Conservation (phyloP, 306 rosid species). For the peach (Prunus persica) region DNA sequence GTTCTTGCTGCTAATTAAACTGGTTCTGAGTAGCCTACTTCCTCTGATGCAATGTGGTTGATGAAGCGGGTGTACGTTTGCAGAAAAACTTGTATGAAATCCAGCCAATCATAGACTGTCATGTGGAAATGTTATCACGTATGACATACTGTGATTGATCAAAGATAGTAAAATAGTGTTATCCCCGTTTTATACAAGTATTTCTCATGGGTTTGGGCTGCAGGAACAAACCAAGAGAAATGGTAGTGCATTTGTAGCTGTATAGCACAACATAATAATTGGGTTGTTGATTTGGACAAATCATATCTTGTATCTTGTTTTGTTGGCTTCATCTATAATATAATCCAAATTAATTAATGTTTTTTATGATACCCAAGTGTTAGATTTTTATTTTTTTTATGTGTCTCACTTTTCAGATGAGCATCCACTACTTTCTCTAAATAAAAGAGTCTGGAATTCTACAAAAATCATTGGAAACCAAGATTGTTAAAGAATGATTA, state of each 20-base stretch:
- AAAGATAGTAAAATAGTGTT: too few species aligned
- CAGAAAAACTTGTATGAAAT: too few species aligned
- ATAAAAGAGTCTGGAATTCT: conserved; percentile 6
- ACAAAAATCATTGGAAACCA: not conserved
- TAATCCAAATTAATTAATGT: not conserved
- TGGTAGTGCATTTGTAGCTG: conserved; percentile 29
- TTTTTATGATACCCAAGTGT: not conserved
- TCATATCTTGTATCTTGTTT: conserved; percentile 9
- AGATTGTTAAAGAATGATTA: not conserved
- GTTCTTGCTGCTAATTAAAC: conserved; percentile 7
- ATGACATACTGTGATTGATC: too few species aligned
- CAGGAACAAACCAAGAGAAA: conserved; percentile 22
- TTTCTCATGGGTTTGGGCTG: not conserved
- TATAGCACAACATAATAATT: conserved; percentile 45
- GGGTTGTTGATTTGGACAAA: conserved; percentile 17
- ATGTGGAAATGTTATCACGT: too few species aligned
- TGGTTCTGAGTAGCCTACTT: not conserved
- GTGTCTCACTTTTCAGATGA: not conserved
- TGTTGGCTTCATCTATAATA: conserved; percentile 8
- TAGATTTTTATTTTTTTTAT: not conserved
- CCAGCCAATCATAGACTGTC: too few species aligned
- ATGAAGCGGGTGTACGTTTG: conserved; percentile 23
- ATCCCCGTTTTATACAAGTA: too few species aligned
- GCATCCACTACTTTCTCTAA: not conserved
- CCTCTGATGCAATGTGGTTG: conserved; percentile 13